Evolutionary conservation across 352 stramenopile genomes (phyloP).

Genomic region (Plasmopara halstedii): DNA sequence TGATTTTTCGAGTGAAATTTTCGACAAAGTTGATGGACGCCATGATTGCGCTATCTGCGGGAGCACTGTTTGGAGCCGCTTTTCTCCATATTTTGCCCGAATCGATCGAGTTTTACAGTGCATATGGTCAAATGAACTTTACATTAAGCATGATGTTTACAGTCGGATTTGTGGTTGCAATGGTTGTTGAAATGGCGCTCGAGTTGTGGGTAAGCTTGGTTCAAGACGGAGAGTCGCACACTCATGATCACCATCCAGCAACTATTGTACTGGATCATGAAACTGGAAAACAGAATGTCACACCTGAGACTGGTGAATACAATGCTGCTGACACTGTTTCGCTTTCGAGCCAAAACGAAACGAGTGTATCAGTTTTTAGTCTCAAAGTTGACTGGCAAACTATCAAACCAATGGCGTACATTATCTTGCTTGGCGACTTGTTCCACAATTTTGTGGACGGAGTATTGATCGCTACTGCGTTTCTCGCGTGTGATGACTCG

Average conservation of each 20-base stretch:
- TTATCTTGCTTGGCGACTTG: constrained; percentile 77
- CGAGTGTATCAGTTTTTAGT: constrained; percentile 17
- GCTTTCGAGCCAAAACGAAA: constrained; percentile 6
- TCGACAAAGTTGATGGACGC: constrained; percentile 33
- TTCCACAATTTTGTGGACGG: constrained; percentile 89
- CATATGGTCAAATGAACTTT: constrained; percentile 51
- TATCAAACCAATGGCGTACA: constrained; percentile 50
- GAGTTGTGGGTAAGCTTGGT: constrained; percentile 33
- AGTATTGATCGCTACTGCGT: constrained; percentile 54
- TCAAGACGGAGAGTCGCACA: constrained; percentile 11
- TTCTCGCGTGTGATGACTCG: constrained; percentile 38
- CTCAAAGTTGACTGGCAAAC: constrained; percentile 27
- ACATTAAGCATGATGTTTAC: constrained; percentile 49
- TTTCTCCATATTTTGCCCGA: constrained; percentile 79
- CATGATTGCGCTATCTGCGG: constrained; percentile 50
- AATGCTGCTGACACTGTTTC: constrained; percentile 4
- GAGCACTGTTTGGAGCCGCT: constrained; percentile 61
- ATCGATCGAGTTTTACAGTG: constrained; percentile 49
- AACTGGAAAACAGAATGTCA: constrained; percentile 18
- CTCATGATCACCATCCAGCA: constrained; percentile 18
- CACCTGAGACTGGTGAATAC: constrained; percentile 14
- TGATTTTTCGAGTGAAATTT: constrained; percentile 20
- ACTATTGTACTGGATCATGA: constrained; percentile 15
- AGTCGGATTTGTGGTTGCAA: constrained; percentile 52
- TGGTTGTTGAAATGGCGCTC: constrained; percentile 47